Evolutionary conservation across 106 monocot genomes (phyloP), one percentile per base, ranked within the genome.

Genomic region (Acanthochlamys bracteata): DNA sequence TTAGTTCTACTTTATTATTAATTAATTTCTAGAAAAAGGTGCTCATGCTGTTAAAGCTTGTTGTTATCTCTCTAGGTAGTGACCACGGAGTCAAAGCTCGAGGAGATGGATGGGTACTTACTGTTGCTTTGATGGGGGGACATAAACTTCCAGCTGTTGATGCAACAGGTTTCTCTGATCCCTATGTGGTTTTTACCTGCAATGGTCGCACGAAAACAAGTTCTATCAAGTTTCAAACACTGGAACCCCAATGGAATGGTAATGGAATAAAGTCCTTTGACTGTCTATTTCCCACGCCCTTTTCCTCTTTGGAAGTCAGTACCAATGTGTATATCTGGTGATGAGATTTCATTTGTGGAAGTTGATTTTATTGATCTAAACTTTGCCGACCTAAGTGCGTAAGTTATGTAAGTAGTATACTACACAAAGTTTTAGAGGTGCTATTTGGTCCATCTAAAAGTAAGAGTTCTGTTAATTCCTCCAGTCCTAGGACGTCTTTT

Each of bases 81-180:
- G 92, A 92, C 77, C 92, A 92, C 73, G 87, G 92, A 71, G 61
- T 84, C 16, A 92, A 84, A 82, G 92, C 92, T 66, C 87, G 82
- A 72, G 92, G 92, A 4, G 81, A 92, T 84, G 92, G 92, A 47
- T 92, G 92, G 92, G 42, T 88, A 33, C 67, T 92, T 27, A 92
- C 92, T 62, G 87, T 92, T 69, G 92, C 84, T 15, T 82, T 92
- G 75, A 84, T 92, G 77, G 87, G 84, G 65, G 92, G 87, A 67
- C 75, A 42, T 25, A 69, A 66, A 58, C 64, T 92, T 67, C 63
- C 73, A 67, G 62, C 74, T 22, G 77, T 75, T 24, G 73, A 75
- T 75, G 72, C 79, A 42, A 51, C 76, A 68, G 82, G 72, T n/a
- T 73, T 65, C 22, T 84, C 78, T 73, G 84, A 86, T 77, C 81